A percentile compares a stretch with the other conserved stretches of the same genome.
These are phyloP conservation scores for Gnomoniopsis smithogilvyi DNA, from an alignment of 2,329 filamentous ascomycete genomes.

Conservation along the genomic window DNA sequence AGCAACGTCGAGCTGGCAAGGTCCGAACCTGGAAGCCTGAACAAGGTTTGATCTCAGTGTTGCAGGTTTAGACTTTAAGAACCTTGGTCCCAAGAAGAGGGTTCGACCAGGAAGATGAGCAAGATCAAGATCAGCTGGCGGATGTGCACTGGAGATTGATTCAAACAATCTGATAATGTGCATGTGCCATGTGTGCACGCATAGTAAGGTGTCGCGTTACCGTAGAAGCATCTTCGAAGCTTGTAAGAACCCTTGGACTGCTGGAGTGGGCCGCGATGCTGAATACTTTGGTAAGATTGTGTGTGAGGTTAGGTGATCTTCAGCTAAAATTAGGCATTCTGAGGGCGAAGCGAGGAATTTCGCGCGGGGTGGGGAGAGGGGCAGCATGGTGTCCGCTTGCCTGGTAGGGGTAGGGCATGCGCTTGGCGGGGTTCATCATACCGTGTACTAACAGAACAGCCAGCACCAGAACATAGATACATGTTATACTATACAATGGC, in stretches of 20 bases:
- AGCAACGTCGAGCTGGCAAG: not conserved
- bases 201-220: not conserved
- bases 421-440: too few relatives aligned
- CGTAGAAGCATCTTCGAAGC: not conserved
- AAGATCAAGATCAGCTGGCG: not conserved
- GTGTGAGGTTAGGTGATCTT: too few relatives aligned
- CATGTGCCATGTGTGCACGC: not conserved
- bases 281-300: too few relatives aligned
- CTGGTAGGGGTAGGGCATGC: too few relatives aligned
- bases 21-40: not conserved
- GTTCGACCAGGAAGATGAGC: not conserved
- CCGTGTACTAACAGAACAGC: too few relatives aligned
- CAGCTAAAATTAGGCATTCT: too few relatives aligned
- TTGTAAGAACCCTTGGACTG: not conserved
- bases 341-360: too few relatives aligned
- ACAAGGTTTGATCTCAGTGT: not conserved
- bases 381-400: too few relatives aligned
- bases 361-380: too few relatives aligned
- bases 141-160: not conserved
- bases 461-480: too few relatives aligned
- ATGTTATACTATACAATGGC: too few relatives aligned
- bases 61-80: not conserved
- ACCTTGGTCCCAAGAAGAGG: not conserved
- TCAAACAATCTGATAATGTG: not conserved
- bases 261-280: too few relatives aligned